Base-by-base conservation (phyloP, 75 land plant species). In the Isoetes taiwanensis region DNA sequence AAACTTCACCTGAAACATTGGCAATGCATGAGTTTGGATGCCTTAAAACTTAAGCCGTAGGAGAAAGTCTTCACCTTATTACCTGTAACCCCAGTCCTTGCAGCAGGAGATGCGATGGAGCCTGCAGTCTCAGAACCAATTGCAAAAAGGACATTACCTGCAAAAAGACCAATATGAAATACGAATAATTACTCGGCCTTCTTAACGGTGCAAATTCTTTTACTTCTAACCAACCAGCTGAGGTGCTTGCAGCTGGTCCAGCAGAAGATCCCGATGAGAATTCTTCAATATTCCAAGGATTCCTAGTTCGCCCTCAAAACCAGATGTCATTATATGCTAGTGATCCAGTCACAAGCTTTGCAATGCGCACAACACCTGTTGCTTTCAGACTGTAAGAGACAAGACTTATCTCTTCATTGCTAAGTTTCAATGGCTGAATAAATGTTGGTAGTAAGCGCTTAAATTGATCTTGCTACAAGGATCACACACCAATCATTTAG, bases 391-490 rank as follows among this genome's bases (percentile, higher is more conserved):
- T 85, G 54, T 12, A 61, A 10, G 0, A 19, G 11, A 10, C 30
- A 60, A 6, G n/a, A n/a, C n/a, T n/a, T n/a, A 72, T 75, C 46
- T 90, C 97, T 52, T 75, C 56, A 20, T 78, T 76, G 52, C 79
- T 80, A 20, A 90, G 67, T 40, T 90, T 71, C 54, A 86, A 72
- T 4, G 86, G 65, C 63, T 86, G 97, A 43, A 90, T 80, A 67
- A 83, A 90, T n/a, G 97, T 90, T 1, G 88, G 80, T 14, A 83
- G 67, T 28, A 80, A 61, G 11, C 97, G 78, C 50, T 73, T 61
- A 68, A 86, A 90, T 55, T 90, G 97, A 66, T 90, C 97, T 74
- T 86, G 65, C 97, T 90, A 80, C 66, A 69, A 3, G n/a, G 9
- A 24, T 25, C 10, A 14, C 27, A 20, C 8, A 3, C 21, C 14